phyloP scores from a whole-genome alignment of 2,329 filamentous ascomycete genomes.

The Torrubiellomyces zombiae region DNA sequence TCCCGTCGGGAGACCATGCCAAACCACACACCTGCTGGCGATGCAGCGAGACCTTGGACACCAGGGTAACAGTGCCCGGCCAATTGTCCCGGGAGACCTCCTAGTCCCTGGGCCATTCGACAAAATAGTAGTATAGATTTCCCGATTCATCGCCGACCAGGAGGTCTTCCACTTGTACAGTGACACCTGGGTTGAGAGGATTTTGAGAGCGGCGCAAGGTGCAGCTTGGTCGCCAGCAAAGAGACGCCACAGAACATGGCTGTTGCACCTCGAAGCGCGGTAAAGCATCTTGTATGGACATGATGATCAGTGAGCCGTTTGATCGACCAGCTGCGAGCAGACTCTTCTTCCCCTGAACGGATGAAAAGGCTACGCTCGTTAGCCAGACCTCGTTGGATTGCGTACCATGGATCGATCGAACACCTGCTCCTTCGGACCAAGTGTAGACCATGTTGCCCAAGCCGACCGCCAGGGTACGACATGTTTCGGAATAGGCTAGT shows the following conservation, averaged over 20 bases:
- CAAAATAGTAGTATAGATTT: constrained; percentile 69
- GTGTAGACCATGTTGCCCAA: constrained; percentile 66
- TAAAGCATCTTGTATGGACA: constrained; percentile 55
- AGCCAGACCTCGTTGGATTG: constrained; percentile 31
- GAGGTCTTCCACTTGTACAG: constrained; percentile 62
- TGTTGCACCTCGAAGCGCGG: constrained; percentile 64
- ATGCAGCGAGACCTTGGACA: constrained; percentile 64
- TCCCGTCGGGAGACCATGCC: constrained; percentile 67
- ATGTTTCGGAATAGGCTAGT: constrained; percentile 64
- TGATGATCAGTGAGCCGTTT: constrained; percentile 58
- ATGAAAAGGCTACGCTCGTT: constrained; percentile 84
- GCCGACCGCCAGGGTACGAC: constrained; percentile 67
- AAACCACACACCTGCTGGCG: constrained; percentile 84
- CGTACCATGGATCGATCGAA: constrained; percentile 27
- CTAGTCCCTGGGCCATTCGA: constrained; percentile 64
- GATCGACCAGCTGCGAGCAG: constrained; percentile 78
- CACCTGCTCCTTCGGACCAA: constrained; percentile 67
- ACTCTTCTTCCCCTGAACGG: constrained; percentile 51
- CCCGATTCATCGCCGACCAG: constrained; percentile 74
- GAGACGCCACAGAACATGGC: constrained; percentile 55
- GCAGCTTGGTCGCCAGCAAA: constrained; percentile 60
- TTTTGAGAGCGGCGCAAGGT: constrained; percentile 35
- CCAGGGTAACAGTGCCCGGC: constrained; percentile 60
- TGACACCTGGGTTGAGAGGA: constrained; percentile 25
- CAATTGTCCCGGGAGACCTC: constrained; percentile 50